Evolutionary conservation across 768 basidiomycete genomes (phyloP).

Genomic region (Mycena olivaceomarginata): DNA sequence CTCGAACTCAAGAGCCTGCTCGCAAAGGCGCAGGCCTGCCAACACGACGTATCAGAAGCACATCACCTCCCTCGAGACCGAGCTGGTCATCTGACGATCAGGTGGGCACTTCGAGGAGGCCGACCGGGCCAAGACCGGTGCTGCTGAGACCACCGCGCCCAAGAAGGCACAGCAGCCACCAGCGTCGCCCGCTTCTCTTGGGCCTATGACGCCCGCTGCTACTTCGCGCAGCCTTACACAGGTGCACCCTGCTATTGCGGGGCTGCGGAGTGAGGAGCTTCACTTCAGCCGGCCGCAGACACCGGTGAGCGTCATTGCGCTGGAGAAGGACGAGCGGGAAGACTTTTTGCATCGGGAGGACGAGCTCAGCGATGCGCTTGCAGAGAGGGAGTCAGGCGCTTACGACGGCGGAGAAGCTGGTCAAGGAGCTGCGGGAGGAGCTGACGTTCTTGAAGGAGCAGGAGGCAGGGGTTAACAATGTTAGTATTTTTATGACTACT

Average conservation of each 20-base stretch:
- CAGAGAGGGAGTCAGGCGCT: conserved; percentile 94
- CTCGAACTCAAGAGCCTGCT: conserved; percentile 95
- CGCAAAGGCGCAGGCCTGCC: conserved; percentile 91
- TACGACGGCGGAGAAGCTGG: conserved; percentile 86
- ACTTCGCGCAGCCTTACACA: conserved; percentile 80
- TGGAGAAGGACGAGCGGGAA: conserved; percentile 98
- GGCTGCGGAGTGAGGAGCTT: conserved; percentile 77
- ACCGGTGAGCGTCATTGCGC: conserved; percentile 87
- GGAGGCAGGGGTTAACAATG: conserved; percentile 86
- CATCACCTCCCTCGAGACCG: conserved; percentile 94
- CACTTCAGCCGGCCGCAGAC: conserved; percentile 91
- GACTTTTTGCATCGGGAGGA: conserved; percentile 98
- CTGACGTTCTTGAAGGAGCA: conserved; percentile 94
- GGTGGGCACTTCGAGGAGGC: conserved; percentile 90
- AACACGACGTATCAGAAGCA: conserved; percentile 91
- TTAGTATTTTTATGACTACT: conserved; percentile 49
- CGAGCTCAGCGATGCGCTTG: conserved; percentile 94
- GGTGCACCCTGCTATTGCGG: conserved; percentile 82
- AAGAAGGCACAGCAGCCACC: conserved; percentile 76
- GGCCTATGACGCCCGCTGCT: conserved; percentile 59
- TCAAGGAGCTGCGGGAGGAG: conserved; percentile 93
- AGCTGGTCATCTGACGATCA: conserved; percentile 91
- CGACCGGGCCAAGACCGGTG: conserved; percentile 84
- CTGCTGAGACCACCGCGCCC: conserved; percentile 69
- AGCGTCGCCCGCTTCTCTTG: conserved; percentile 78